Base-by-base conservation (phyloP, 2,329 filamentous ascomycete genomes). In the Colletotrichum trifolii region DNA sequence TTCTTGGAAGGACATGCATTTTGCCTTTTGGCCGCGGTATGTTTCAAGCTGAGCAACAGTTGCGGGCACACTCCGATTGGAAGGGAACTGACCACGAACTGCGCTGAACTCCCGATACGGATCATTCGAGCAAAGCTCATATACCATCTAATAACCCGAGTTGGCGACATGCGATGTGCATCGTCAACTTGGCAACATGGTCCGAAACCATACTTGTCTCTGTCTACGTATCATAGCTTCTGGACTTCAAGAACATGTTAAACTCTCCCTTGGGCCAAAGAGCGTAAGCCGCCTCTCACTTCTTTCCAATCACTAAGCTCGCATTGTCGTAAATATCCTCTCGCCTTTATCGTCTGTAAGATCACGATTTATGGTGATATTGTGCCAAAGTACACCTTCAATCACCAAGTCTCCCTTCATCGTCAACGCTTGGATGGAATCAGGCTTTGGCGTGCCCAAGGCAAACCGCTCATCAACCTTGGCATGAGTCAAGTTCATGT, bases 221-320 rank as follows among this genome's bases (percentile, higher is more conserved):
- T 25, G 25, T 25, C 25, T 25, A 25, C 25, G 4, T 4, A 3
- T 25, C 25, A 25, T 5, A 25, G 25, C 25, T 40, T 33, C 49
- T 55, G n/a, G 53, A 25, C 12, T 55, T 73, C 53, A 75, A 54
- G 48, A 69, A 54, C 4, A 75, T 71, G 35, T 70, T 73, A 45
- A 75, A 59, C 17, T 71, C 68, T 4, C 61, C 62, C 45, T 76
- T 76, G 11, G 71, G 60, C 73, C 75, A 77, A 86, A 67, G 12
- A 2, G 17, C 2, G 17, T 17, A 17, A 2, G 3, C 17, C 17
- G 2, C 17, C 17, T 17, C 17, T 17, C 17, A 17, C 17, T 17
- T 17, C 17, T 17, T 17, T 2, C 17, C 17, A 17, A 76, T 69
- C 7, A 77, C 43, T 0, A 60, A 38, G 0, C 66, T 56, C 3